These are phyloP conservation scores for Saccharomycopsis javanensis DNA, from an alignment of 805 yeast genomes.

Conservation along the genomic window DNA sequence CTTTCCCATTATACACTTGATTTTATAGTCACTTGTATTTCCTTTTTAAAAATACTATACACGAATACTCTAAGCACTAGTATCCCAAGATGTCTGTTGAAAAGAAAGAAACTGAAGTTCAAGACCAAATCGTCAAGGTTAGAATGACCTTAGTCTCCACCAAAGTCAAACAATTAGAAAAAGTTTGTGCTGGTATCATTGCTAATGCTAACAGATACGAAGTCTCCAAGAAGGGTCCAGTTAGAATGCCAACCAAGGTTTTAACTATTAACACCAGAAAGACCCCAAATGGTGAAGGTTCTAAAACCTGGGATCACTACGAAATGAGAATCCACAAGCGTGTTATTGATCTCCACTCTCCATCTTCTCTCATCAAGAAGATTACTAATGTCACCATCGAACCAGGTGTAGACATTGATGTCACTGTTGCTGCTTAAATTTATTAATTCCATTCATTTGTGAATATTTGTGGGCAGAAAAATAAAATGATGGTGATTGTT, in stretches of 20 bases:
- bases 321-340: slow-evolving; percentile 99
- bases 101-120: slow-evolving; percentile 78
- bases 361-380: slow-evolving; percentile 85
- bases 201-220: slow-evolving; percentile 74
- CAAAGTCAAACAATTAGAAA: slow-evolving; percentile 97
- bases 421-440: slow-evolving; percentile 74
- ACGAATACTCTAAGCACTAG: background rate
- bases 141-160: slow-evolving; percentile 98
- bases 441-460: background rate
- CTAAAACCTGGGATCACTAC: slow-evolving; percentile 99
- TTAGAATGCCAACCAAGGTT: slow-evolving; percentile 99
- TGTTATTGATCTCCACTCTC: slow-evolving; percentile 95
- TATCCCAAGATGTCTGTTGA: slow-evolving; percentile 57
- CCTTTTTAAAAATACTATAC: background rate
- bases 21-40: background rate
- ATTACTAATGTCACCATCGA: slow-evolving; percentile 96
- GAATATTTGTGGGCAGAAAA: too few species aligned
- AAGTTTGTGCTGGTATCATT: slow-evolving; percentile 86
- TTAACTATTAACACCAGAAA: slow-evolving; percentile 98
- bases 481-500: background rate
- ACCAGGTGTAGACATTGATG: slow-evolving; percentile 99
- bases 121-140: slow-evolving; percentile 88
- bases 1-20: background rate
- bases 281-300: slow-evolving; percentile 99
- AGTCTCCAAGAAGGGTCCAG: slow-evolving; percentile 96